These are phyloP conservation scores for Aspergillus funiculosus DNA, from an alignment of 495 filamentous ascomycete species.

Conservation along the genomic window DNA sequence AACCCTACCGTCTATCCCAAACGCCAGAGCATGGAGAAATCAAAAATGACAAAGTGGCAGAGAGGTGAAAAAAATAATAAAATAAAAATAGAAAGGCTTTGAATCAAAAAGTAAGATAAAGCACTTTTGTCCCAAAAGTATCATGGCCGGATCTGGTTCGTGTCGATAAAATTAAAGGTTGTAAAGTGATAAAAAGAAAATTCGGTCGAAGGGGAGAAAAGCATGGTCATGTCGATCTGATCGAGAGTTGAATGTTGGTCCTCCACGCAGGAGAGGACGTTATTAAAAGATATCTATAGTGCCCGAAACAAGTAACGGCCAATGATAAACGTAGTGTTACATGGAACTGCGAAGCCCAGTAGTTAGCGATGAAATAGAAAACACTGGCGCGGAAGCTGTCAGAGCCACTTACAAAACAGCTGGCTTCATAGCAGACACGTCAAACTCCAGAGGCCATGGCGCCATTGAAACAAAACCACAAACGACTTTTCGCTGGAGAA, in stretches of 20 bases:
- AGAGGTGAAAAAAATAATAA: constrained; percentile 17
- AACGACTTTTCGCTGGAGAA: constrained; percentile 23
- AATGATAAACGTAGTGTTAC: constrained; percentile 35
- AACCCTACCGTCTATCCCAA: constrained; percentile 41
- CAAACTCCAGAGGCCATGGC: constrained; percentile 29
- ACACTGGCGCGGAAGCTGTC: neutral
- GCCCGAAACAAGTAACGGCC: constrained; percentile 20
- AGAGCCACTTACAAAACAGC: constrained; percentile 29
- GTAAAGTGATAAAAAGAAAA: constrained; percentile 14
- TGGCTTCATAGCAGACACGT: constrained; percentile 30
- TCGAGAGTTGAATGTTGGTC: constrained; percentile 10
- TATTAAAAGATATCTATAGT: constrained; percentile 39
- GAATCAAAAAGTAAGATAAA: constrained; percentile 20
- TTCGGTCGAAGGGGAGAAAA: constrained; percentile 11
- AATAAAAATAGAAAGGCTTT: constrained; percentile 17
- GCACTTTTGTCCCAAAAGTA: constrained; percentile 31
- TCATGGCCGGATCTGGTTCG: constrained; percentile 26
- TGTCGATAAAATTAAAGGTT: constrained; percentile 22
- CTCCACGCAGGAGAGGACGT: constrained; percentile 15
- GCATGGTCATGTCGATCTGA: constrained; percentile 13
- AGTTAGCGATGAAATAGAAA: constrained; percentile 24
- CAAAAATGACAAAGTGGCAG: constrained; percentile 20
- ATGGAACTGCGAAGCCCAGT: constrained; percentile 26
- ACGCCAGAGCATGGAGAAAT: constrained; percentile 30
- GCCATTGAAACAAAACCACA: constrained; percentile 26